A percentile compares a stretch with the other conserved stretches of the same genome.
These are phyloP conservation scores for Choanephora cucurbitarum DNA, from an alignment of 371 early-diverging fungal species.

Conservation along the genomic window DNA sequence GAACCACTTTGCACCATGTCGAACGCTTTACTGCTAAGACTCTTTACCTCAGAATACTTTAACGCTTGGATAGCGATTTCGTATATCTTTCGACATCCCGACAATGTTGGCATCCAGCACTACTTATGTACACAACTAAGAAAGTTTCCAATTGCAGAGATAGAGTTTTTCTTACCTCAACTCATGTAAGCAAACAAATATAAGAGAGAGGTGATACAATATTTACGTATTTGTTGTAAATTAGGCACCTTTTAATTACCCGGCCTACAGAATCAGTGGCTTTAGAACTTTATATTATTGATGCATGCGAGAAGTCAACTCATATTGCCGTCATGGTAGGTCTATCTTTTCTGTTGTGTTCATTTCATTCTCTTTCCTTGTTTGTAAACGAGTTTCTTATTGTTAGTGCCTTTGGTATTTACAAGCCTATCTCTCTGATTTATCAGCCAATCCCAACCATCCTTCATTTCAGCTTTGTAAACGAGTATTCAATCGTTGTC, in stretches of 20 bases:
- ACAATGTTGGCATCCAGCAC: conserved; percentile 87
- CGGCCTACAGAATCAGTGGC: conserved; percentile 68
- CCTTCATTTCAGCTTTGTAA: conserved; percentile 68
- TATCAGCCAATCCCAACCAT: conserved; percentile 56
- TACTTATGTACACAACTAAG: conserved; percentile 88
- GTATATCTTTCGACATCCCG: conserved; percentile 85
- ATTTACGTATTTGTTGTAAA: not conserved
- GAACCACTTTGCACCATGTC: conserved; percentile 23
- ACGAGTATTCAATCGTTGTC: conserved; percentile 74
- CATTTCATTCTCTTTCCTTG: too few relatives aligned
- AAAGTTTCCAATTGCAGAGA: conserved; percentile 71
- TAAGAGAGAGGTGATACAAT: conserved; percentile 5
- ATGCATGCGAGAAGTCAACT: conserved; percentile 66
- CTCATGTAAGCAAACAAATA: conserved; percentile 61
- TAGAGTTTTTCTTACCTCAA: conserved; percentile 88
- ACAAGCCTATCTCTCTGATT: conserved; percentile 77
- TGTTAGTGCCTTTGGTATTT: conserved; percentile 80
- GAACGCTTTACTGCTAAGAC: conserved; percentile 64
- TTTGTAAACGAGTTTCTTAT: not conserved
- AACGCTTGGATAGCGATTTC: conserved; percentile 89
- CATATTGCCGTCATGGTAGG: conserved; percentile 84
- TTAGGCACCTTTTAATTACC: conserved; percentile 79
- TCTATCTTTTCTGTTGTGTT: not conserved
- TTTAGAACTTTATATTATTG: conserved; percentile 76
- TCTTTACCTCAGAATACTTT: conserved; percentile 90